A percentile compares a stretch with the other conserved stretches of the same genome.
Conservation (phyloP, 1,284 basidiomycete species). For the Heterobasidion occidentale region DNA sequence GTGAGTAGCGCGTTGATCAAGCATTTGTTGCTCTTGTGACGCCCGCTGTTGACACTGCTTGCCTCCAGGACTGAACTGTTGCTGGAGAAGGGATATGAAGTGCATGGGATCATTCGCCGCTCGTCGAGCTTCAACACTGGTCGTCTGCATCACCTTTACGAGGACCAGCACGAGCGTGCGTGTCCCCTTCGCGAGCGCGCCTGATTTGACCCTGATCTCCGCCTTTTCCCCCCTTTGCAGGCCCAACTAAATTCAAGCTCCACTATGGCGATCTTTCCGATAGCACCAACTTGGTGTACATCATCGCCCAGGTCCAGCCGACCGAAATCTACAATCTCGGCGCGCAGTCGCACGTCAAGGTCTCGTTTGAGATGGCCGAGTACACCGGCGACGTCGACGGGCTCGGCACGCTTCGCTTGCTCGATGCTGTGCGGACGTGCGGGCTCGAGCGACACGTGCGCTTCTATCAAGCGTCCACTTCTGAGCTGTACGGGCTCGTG, state of each 20-base stretch:
- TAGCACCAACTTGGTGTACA: slow-evolving; percentile 89
- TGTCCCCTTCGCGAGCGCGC: slow-evolving; percentile 4
- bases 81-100: slow-evolving; percentile 82
- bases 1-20: slow-evolving; percentile 32
- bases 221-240: slow-evolving; percentile 24
- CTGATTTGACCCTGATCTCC: neutral
- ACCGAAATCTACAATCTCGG: slow-evolving; percentile 94
- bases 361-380: slow-evolving; percentile 95
- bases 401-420: slow-evolving; percentile 82
- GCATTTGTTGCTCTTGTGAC: slow-evolving; percentile 1
- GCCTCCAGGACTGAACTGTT: slow-evolving; percentile 67
- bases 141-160: slow-evolving; percentile 84
- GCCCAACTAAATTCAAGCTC: slow-evolving; percentile 73
- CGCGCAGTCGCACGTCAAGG: slow-evolving; percentile 95
- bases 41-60: neutral
- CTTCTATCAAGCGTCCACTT: slow-evolving; percentile 92
- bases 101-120: slow-evolving; percentile 89
- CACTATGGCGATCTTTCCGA: slow-evolving; percentile 91
- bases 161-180: slow-evolving; percentile 78
- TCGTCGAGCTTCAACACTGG: slow-evolving; percentile 94
- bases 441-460: slow-evolving; percentile 81
- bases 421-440: slow-evolving; percentile 89
- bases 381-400: slow-evolving; percentile 93
- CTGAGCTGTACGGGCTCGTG: slow-evolving; percentile 88
- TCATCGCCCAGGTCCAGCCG: slow-evolving; percentile 86